These are phyloP conservation scores for Alternaria sp. DNA, from an alignment of 2,329 filamentous ascomycete species.

Conservation along the genomic window DNA sequence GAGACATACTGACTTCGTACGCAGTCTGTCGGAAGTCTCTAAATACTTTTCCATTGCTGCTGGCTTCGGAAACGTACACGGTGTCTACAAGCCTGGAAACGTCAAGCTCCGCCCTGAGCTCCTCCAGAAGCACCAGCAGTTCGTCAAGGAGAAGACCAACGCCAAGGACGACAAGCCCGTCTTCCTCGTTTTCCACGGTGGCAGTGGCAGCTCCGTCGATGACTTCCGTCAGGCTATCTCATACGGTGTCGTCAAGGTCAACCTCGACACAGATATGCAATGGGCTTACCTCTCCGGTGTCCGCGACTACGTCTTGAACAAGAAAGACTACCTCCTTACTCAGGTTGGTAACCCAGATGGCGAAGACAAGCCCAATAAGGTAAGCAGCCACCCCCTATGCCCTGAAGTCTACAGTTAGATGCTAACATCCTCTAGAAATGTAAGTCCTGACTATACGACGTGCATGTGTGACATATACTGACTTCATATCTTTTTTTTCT, in stretches of 20 bases:
- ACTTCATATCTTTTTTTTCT: no score
- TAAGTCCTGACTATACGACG: no score
- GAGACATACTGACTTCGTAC: neutral
- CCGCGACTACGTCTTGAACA: slow-evolving; percentile 94
- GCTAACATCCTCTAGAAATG: no score
- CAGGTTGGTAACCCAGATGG: slow-evolving; percentile 84
- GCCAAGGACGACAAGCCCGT: slow-evolving; percentile 65
- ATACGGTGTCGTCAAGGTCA: slow-evolving; percentile 98
- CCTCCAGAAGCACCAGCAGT: slow-evolving; percentile 93
- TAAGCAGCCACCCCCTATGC: no score
- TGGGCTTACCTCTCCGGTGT: slow-evolving; percentile 86
- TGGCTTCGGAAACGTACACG: slow-evolving; percentile 98
- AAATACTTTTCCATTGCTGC: slow-evolving; percentile 83
- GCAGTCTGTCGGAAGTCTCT: slow-evolving; percentile 76
- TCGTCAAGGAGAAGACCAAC: slow-evolving; percentile 75
- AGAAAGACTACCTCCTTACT: slow-evolving; percentile 48
- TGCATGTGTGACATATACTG: no score
- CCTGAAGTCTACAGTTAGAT: no score
- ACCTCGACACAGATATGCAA: slow-evolving; percentile 98
- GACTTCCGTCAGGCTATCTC: slow-evolving; percentile 69
- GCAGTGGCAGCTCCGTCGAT: slow-evolving; percentile 86
- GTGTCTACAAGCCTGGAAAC: slow-evolving; percentile 66
- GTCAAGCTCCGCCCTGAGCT: slow-evolving; percentile 83
- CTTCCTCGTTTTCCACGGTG: slow-evolving; percentile 99
- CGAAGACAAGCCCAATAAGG: neutral